Base-by-base conservation (phyloP, 305 asterid species). In the Fraxinus latifolia region DNA sequence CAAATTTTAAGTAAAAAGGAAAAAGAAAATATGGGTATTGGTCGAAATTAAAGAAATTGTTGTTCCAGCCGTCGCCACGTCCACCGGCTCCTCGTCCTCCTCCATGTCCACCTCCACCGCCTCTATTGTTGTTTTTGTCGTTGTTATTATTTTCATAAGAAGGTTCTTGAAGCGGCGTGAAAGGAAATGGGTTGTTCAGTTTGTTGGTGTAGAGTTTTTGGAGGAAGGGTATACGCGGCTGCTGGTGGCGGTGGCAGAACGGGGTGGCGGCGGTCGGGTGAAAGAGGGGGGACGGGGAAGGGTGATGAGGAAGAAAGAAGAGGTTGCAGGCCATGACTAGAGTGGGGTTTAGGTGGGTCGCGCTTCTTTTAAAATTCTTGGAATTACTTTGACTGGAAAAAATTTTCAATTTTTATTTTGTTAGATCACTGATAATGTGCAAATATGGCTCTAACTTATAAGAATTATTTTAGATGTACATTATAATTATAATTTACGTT, bases 271-370 rank as follows among this genome's bases (percentile, higher is more conserved):
- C 9, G 71, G 85, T 1, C 31, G 78, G 1, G 53, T 76, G 36
- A 25, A 36, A 62, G 82, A 36, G 21, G 77, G 81, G 39, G 37
- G 75, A 81, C 7, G 82, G 81, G 23, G 60, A 76, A 74, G 80
- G 50, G 15, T 29, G 37, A 77, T 32, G 84, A 42, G 62, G 80
- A 74, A 86, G 65, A 72, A 84, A 80, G 81, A 68, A 60, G 36
- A 53, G 32, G 86, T 79, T 81, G 90, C 89, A 72, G 78, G 89
- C 85, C 93, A 90, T 90, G 77, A 82, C 83, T 70, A 60, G 68
- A 77, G 79, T 67, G 86, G 12, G 77, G 5, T 74, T 53, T 34
- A 0, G 15, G 73, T 34, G 2, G 58, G 77, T 42, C 76, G 77
- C 77, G 76, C 44, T 34, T 25, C 21, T 12, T 60, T 32, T 44